These are phyloP conservation scores for Dictyostelium brefeldianum DNA, from an alignment of 78 protist species.

Conservation along the genomic window DNA sequence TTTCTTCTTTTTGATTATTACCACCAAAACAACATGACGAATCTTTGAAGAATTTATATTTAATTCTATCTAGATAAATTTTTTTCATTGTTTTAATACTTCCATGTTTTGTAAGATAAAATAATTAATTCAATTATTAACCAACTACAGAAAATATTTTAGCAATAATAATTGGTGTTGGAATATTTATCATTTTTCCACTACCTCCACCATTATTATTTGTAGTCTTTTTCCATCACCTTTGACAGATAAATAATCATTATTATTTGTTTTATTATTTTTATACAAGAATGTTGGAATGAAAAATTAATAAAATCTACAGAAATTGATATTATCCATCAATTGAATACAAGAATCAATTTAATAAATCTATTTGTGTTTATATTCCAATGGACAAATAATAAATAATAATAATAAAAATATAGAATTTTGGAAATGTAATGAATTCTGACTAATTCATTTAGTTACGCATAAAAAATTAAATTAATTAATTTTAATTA, in stretches of 20 bases:
- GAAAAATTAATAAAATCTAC: no score
- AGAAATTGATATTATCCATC: no score
- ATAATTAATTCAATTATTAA: neutral
- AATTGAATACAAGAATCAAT: no score
- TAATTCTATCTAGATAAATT: conserved; percentile 9
- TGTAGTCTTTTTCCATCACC: neutral
- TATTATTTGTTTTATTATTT: no score
- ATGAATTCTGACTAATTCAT: no score
- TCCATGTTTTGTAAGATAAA: conserved; percentile 33
- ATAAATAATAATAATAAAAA: no score
- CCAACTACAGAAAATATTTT: conserved; percentile 7
- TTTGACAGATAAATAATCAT: neutral
- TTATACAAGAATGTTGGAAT: no score
- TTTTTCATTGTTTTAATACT: conserved; percentile 21
- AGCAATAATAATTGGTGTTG: neutral
- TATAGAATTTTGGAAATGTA: no score
- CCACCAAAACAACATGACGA: neutral
- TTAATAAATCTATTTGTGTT: no score
- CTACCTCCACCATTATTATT: neutral
- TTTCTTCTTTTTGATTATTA: neutral
- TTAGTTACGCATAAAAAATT: no score
- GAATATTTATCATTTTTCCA: neutral
- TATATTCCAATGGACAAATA: no score
- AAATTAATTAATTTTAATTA: no score
- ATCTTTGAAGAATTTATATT: neutral